These are phyloP conservation scores for Hansenula sp. DNA, from an alignment of 1,139 yeast genomes.

Conservation along the genomic window DNA sequence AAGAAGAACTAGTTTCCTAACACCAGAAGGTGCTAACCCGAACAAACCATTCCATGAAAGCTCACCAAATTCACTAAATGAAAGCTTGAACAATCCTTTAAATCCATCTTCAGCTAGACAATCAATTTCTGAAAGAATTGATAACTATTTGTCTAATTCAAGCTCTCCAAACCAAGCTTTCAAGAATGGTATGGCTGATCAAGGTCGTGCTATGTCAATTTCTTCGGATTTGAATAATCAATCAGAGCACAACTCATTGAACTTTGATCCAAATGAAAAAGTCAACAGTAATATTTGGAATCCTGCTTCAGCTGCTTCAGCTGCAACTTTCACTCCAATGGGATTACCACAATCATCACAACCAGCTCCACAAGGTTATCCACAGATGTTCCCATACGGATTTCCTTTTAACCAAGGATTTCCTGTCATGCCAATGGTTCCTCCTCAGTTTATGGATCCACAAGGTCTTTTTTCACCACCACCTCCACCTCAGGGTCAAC, in stretches of 20 bases:
- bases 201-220: slow-evolving; percentile 17
- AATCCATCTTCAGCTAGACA: slow-evolving; percentile 41
- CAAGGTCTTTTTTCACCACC: slow-evolving; percentile 3
- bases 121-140: slow-evolving; percentile 62
- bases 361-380: slow-evolving; percentile 6
- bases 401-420: slow-evolving; percentile 22
- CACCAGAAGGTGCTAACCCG: slow-evolving; percentile 22
- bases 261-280: slow-evolving; percentile 22
- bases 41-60: slow-evolving; percentile 19
- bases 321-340: slow-evolving; percentile 55
- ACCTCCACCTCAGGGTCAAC: slow-evolving; percentile 3
- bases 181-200: slow-evolving; percentile 7
- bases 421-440: slow-evolving; percentile 29
- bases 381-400: slow-evolving; percentile 24
- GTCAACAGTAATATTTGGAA: slow-evolving; percentile 50
- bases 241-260: slow-evolving; percentile 29
- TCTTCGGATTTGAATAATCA: slow-evolving; percentile 20
- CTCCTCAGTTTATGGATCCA: slow-evolving; percentile 34
- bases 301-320: slow-evolving; percentile 64
- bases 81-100: slow-evolving; percentile 42
- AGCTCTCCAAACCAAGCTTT: slow-evolving; percentile 39
- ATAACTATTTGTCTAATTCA: slow-evolving; percentile 40
- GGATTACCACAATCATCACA: slow-evolving; percentile 11
- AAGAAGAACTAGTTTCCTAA: slow-evolving; percentile 49
- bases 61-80: slow-evolving; percentile 48